Conservation (phyloP, 768 basidiomycete genomes). For the Termitomyces heimii region DNA sequence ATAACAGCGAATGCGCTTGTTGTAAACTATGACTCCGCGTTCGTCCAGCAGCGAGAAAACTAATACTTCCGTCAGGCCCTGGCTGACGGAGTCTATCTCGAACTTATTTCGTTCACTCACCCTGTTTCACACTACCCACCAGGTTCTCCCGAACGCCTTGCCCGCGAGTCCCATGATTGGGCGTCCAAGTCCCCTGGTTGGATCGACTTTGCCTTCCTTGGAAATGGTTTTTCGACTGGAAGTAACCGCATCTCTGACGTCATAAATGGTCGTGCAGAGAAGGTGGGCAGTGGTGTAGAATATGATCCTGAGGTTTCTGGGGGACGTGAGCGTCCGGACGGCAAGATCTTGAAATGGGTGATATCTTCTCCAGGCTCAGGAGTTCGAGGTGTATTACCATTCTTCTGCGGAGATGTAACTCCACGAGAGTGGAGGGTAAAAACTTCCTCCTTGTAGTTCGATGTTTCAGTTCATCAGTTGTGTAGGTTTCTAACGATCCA, state of each 20-base stretch:
- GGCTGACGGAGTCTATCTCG: conserved; percentile 56
- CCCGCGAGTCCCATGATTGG: conserved; percentile 49
- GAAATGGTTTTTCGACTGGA: conserved; percentile 32
- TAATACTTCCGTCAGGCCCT: conserved; percentile 32
- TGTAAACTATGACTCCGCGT: conserved; percentile 26
- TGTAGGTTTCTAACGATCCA: conserved; percentile 42
- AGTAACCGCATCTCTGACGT: conserved; percentile 36
- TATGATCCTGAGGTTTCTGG: conserved; percentile 45
- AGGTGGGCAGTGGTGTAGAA: conserved; percentile 28
- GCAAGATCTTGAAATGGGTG: conserved; percentile 51
- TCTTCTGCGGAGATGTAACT: conserved; percentile 73
- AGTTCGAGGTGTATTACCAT: conserved; percentile 36
- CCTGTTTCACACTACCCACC: conserved; percentile 48
- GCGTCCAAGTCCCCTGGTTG: conserved; percentile 49
- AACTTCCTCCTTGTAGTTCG: neutral
- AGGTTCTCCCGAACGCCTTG: conserved; percentile 34
- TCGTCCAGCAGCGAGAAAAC: neutral
- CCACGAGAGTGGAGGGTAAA: conserved; percentile 52
- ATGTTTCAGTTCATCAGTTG: neutral
- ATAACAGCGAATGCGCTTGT: conserved; percentile 61
- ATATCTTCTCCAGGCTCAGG: conserved; percentile 40
- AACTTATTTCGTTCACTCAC: conserved; percentile 63
- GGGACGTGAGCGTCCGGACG: conserved; percentile 53
- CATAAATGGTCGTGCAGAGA: conserved; percentile 46
- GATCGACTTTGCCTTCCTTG: conserved; percentile 64